These are phyloP conservation scores for Apiotrichum gamsii DNA, from an alignment of 1,284 basidiomycete species.

Conservation along the genomic window DNA sequence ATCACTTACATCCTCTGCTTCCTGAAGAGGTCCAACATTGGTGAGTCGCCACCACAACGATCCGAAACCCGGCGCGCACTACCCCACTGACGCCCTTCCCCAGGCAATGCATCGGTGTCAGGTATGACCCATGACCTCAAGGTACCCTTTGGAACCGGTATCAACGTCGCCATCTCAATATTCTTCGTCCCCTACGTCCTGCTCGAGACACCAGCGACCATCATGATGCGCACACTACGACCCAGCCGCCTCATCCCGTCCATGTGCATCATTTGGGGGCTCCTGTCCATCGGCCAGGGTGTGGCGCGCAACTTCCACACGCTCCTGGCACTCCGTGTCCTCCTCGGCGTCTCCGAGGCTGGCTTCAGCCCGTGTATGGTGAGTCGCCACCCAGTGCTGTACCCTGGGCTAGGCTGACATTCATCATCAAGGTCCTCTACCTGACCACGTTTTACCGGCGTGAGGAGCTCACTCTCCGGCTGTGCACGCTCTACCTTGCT, in stretches of 20 bases:
- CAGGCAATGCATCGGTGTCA: constrained; percentile 8
- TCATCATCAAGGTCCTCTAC: too few relatives aligned
- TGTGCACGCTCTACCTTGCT: constrained; percentile 32
- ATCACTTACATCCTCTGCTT: constrained; percentile 4
- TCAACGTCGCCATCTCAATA: constrained; percentile 10
- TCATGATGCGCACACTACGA: constrained; percentile 24
- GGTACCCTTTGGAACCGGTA: constrained; percentile 4
- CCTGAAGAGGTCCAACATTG: constrained; percentile 3
- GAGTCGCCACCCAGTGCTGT: constrained; percentile 21
- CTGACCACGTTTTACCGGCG: constrained; percentile 26
- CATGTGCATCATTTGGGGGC: constrained; percentile 18
- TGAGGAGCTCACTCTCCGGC: constrained; percentile 27
- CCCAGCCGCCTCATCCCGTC: constrained; percentile 14
- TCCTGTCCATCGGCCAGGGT: constrained; percentile 23
- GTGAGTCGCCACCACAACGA: neutral
- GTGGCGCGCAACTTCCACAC: constrained; percentile 16
- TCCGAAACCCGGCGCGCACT: neutral
- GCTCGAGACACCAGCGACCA: constrained; percentile 30
- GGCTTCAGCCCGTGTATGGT: too few relatives aligned
- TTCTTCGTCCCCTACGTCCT: constrained; percentile 30
- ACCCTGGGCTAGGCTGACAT: too few relatives aligned
- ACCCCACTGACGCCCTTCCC: neutral
- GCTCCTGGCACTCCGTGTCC: constrained; percentile 20
- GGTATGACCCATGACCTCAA: constrained; percentile 7
- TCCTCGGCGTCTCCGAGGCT: constrained; percentile 31